Base-by-base conservation (phyloP, 2,329 filamentous ascomycete genomes). In the Simplicillium aogashimaense region DNA sequence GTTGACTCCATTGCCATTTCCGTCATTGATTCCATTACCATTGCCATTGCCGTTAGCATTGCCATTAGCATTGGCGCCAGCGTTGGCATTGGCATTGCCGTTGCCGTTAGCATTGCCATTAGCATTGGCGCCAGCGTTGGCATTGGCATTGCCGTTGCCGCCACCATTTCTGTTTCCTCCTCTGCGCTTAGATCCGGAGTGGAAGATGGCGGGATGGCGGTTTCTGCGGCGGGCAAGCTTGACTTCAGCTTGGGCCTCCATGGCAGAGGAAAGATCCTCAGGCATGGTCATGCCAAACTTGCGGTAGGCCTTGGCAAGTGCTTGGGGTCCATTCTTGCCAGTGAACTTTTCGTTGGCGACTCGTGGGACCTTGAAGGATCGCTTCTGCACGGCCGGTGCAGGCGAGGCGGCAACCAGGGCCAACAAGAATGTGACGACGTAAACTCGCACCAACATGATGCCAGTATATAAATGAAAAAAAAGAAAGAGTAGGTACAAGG, bases 251-350 rank as follows among this genome's bases (percentile, higher is more conserved):
- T 55, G 53, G 8, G 47, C 51, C 33, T 50, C 54, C 30, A 63
- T 45, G 25, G 58, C 58, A 28, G 61, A 64, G 38, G 66, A 52
- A 38, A 72, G 54, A 7, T 59, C 61, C 2, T 63, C 50, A 3
- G 68, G 61, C 35, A 73, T 60, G 30, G 63, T 60, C 60, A 81
- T 71, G 45, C 74, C 71, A 58, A 73, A 87, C 57, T 89, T 89
- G 50, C 68, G 62, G 56, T 83, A 81, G 13, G 81, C 76, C 60
- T 76, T 83, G 38, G 72, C 60, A 49, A 89, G 67, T 38, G 81
- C 78, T 41, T 52, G 58, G 0, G 70, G 65, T n/a, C 81, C 79
- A 62, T 82, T 69, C 45, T 56, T 59, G 15, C 69, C 60, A 16
- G 66, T 64, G 53, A 78, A 77, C 41, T 65, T 64, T n/a, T 62